Evolutionary conservation across 75 land plant species (phyloP).

Genomic region (Gnetum montanum): DNA sequence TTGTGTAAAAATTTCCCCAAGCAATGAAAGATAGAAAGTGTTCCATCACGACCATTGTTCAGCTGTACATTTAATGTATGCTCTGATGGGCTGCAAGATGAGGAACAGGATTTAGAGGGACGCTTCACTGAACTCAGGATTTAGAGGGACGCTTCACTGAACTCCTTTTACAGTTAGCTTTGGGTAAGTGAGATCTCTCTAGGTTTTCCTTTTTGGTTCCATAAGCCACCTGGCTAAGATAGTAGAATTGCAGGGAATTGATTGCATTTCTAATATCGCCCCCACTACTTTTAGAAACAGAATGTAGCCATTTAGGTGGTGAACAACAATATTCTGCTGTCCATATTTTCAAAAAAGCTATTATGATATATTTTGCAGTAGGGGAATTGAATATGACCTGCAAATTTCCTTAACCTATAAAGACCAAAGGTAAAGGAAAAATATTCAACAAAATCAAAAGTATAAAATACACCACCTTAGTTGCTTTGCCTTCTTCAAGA

Average conservation of each 20-base stretch:
- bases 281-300: constrained; percentile 65
- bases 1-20: constrained; percentile 93
- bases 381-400: constrained; percentile 57
- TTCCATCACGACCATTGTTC: constrained; percentile 58
- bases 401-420: neutral
- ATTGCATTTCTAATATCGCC: constrained; percentile 94
- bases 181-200: neutral
- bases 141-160: constrained; percentile 2
- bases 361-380: constrained; percentile 66
- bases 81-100: neutral
- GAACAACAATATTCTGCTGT: constrained; percentile 35
- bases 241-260: constrained; percentile 64
- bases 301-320: constrained; percentile 34
- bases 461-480: constrained; percentile 56
- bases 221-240: constrained; percentile 16
- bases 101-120: neutral
- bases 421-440: neutral
- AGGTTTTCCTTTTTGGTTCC: constrained; percentile 12
- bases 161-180: neutral
- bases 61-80: neutral
- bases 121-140: constrained; percentile 6
- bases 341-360: constrained; percentile 52
- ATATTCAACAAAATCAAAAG: neutral
- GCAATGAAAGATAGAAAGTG: constrained; percentile 85
- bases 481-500: constrained; percentile 63